Evolutionary conservation across 805 yeast species (phyloP).

Genomic region (Saccharomycopsis babjevae): DNA sequence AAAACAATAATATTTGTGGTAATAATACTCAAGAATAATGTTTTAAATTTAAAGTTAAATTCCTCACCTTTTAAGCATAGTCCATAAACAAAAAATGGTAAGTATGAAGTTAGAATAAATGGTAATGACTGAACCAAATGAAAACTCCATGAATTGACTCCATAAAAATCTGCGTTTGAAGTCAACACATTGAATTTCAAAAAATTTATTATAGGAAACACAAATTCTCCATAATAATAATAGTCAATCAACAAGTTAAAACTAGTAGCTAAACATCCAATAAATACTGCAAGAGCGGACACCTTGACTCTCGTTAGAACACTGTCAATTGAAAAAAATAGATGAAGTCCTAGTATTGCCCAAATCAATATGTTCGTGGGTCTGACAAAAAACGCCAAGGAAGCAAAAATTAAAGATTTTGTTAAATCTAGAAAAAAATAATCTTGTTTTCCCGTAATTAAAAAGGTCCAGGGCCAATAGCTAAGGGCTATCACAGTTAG

Average conservation of each 20-base stretch:
- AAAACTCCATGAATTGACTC: conserved; percentile 75
- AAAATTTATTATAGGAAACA: conserved; percentile 60
- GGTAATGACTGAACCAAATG: conserved; percentile 81
- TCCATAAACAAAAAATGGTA: conserved; percentile 53
- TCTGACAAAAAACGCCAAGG: conserved; percentile 57
- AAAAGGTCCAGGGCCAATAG: conserved; percentile 59
- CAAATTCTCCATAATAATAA: conserved; percentile 43
- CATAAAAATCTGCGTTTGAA: conserved; percentile 73
- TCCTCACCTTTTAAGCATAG: conserved; percentile 12
- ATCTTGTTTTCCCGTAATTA: not conserved
- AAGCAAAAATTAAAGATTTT: conserved; percentile 39
- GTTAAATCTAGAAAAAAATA: not conserved
- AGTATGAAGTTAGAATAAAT: conserved; percentile 49
- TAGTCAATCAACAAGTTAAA: conserved; percentile 43
- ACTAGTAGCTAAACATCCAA: conserved; percentile 24
- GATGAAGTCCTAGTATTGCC: conserved; percentile 45
- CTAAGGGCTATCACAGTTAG: conserved; percentile 57
- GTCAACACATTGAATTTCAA: conserved; percentile 67
- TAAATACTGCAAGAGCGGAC: conserved; percentile 20
- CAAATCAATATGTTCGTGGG: conserved; percentile 82
- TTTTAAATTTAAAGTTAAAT: conserved; percentile 21
- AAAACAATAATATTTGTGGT: conserved; percentile 42
- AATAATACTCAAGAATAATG: conserved; percentile 25
- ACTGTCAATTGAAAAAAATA: conserved; percentile 19
- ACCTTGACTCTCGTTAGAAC: conserved; percentile 8